Evolutionary conservation across 2,329 filamentous ascomycete species (phyloP), one percentile per base, ranked within the genome.

Genomic region (Pseudogymnoascus sp.): DNA sequence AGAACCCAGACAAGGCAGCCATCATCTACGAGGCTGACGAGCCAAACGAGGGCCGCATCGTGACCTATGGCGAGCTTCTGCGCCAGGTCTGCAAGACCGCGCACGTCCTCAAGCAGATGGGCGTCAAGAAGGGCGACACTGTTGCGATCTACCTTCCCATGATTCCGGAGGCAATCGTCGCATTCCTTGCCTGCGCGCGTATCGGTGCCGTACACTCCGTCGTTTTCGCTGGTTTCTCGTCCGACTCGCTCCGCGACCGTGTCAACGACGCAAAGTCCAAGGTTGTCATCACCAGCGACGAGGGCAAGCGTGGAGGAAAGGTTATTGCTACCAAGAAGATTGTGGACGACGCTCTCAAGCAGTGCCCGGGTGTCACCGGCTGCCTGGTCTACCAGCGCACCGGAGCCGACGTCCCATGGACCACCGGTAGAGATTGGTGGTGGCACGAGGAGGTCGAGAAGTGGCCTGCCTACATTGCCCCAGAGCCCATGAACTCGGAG

Each of bases 11-110:
- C 79, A 91, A 89, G 79, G 87, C 95, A 59, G 95, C 95, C 75
- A 96, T 99, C 78, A 96, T 97, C 79, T 99, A 97, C 81, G 95
- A 99, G 81, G 93, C 93, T 65, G 95, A 99, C 72, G 95, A 99
- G 78, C 85, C 88, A 44, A 82, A 78, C 62, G 89, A 96, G 74
- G 93, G 95, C 73, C 91, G 93, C 69, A 93, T 83, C 68, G 88
- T 99, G 76, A 95, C 91, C 68, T 99, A 97, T 72, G 85, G 89
- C 71, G 93, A 99, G 83, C 88, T 99, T 61, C 85, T 97, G 66
- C 88, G 92, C 67, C 86, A 99, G 77, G 93, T 99, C 61, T 97
- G 89, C 72, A 89, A 86, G 76, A 86, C 91, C 15, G 89, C 95
- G 50, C 91, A 91, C 80, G 88, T 90, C 23, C 83, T 99, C 70